Conservation (phyloP, 352 stramenopile genomes). For the Pythium insidiosum region DNA sequence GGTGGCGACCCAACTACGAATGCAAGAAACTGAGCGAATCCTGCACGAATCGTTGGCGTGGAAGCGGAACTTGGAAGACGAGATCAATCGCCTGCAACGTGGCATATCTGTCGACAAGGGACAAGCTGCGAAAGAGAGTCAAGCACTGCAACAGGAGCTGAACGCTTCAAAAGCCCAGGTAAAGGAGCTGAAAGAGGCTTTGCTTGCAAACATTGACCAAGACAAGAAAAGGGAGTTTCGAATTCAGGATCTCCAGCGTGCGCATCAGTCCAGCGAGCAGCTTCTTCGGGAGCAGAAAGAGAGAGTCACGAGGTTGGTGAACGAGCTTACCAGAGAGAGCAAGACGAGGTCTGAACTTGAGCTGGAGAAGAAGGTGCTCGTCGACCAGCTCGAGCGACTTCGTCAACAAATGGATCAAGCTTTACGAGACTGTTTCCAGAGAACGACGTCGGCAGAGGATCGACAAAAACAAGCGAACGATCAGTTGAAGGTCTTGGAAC, state of each 20-base stretch:
- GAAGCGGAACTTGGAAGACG: conserved; percentile 37
- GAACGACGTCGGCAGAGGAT: conserved; percentile 26
- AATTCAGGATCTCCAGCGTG: conserved; percentile 28
- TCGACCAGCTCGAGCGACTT: conserved; percentile 32
- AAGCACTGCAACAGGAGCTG: conserved; percentile 8
- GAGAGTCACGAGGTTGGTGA: conserved; percentile 39
- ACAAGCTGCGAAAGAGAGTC: no score
- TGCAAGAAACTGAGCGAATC: conserved; percentile 54
- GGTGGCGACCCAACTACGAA: conserved; percentile 28
- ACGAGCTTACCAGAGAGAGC: conserved; percentile 38
- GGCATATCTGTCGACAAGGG: no score
- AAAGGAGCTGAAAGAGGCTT: conserved; percentile 28
- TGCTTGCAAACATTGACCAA: conserved; percentile 20
- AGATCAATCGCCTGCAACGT: no score
- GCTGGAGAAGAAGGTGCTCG: conserved; percentile 34
- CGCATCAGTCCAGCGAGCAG: conserved; percentile 20
- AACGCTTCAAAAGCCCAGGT: conserved; percentile 51
- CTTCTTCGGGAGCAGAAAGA: conserved; percentile 42
- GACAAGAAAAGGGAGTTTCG: conserved; percentile 35
- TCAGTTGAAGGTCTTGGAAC: conserved; percentile 24
- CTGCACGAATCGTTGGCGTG: conserved; percentile 43
- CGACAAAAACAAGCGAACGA: conserved; percentile 20
- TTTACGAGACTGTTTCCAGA: conserved; percentile 26
- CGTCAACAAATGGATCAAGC: conserved; percentile 24
- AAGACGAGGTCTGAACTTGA: conserved; percentile 36